These are phyloP conservation scores for Pholiota adiposa DNA, from an alignment of 1,284 basidiomycete genomes.

Conservation along the genomic window DNA sequence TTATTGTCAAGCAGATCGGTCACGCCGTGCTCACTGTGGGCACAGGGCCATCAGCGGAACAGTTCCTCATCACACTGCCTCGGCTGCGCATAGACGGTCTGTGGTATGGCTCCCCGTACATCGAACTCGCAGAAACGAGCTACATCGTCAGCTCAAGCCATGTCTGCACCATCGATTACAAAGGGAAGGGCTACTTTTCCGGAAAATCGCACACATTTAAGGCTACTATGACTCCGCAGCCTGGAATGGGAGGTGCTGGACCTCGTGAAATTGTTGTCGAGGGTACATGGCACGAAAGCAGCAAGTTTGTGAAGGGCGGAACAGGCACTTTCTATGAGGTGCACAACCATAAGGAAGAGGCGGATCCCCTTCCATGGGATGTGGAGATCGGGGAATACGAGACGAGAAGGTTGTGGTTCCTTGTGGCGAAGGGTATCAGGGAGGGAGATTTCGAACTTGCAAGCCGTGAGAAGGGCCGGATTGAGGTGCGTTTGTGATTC, in stretches of 20 bases:
- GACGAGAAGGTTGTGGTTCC: constrained; percentile 85
- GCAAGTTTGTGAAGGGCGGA: constrained; percentile 54
- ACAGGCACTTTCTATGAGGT: constrained; percentile 66
- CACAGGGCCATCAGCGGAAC: constrained; percentile 49
- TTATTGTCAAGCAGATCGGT: constrained; percentile 94
- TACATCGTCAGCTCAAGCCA: constrained; percentile 82
- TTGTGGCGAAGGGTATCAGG: constrained; percentile 90
- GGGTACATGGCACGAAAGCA: constrained; percentile 87
- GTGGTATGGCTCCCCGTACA: constrained; percentile 75
- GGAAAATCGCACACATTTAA: constrained; percentile 96
- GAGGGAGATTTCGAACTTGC: constrained; percentile 93
- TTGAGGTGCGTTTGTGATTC: constrained; percentile 67
- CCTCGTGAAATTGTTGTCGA: constrained; percentile 61
- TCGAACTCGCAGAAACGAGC: constrained; percentile 86
- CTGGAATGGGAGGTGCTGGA: constrained; percentile 35
- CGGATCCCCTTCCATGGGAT: constrained; percentile 50
- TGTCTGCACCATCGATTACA: constrained; percentile 76
- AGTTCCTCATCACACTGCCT: constrained; percentile 93
- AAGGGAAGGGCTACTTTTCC: constrained; percentile 94
- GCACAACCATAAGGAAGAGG: constrained; percentile 70
- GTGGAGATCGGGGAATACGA: constrained; percentile 84
- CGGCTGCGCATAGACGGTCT: constrained; percentile 60
- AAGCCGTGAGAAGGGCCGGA: constrained; percentile 86
- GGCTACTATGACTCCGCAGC: constrained; percentile 62
- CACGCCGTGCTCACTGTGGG: constrained; percentile 84